phyloP scores from a whole-genome alignment of 129 eudicot genomes.

The Glebionis coronaria region DNA sequence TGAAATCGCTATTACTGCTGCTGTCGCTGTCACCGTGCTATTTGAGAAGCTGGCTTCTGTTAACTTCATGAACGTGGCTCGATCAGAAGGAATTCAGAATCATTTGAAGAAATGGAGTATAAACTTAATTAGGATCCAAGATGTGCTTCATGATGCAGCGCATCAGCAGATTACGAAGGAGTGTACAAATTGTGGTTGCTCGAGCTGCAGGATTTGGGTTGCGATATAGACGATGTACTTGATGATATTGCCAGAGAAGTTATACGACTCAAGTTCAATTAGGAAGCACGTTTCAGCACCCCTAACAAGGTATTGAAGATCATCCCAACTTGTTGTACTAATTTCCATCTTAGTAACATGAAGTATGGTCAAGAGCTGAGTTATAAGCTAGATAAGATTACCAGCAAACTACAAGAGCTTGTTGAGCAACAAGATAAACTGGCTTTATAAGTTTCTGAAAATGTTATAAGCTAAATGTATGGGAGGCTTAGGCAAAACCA shows the following conservation, averaged over 20 bases:
- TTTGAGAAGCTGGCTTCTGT: not conserved
- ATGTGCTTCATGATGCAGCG: conserved; percentile 2
- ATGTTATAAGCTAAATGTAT: not conserved
- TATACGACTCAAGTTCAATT: not conserved
- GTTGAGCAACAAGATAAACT: not conserved
- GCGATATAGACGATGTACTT: not conserved
- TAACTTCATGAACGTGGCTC: conserved; percentile 1
- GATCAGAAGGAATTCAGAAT: not conserved
- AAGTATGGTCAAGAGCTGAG: no score
- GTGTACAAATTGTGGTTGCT: not conserved
- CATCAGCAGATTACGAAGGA: not conserved
- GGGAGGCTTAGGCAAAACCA: no score
- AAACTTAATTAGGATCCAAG: not conserved
- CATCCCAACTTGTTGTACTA: not conserved
- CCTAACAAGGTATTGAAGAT: not conserved
- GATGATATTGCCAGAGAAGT: not conserved
- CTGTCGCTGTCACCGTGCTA: not conserved
- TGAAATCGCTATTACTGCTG: not conserved
- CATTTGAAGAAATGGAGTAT: not conserved
- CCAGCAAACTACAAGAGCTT: not conserved
- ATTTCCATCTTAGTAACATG: no score
- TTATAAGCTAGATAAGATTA: no score
- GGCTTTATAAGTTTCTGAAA: not conserved
- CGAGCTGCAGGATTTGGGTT: not conserved
- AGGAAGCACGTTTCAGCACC: not conserved